Conservation (phyloP, 2,329 filamentous ascomycete species). For the Cordyceps sp. region DNA sequence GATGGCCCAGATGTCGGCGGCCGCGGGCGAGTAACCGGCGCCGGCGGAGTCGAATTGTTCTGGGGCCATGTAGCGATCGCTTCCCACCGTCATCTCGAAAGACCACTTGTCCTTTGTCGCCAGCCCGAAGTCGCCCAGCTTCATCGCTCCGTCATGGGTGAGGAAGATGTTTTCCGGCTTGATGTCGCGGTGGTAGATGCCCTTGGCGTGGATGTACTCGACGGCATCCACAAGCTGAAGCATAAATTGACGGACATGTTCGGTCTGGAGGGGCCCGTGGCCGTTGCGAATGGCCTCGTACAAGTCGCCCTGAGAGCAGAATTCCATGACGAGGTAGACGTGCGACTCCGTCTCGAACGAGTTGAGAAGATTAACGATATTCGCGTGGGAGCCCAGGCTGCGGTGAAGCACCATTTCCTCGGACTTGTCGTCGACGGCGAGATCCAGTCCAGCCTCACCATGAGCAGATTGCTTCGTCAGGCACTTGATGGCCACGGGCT, state of each 20-base stretch:
- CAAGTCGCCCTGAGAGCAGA: slow-evolving; percentile 84
- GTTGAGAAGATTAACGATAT: slow-evolving; percentile 84
- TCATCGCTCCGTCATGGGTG: slow-evolving; percentile 72
- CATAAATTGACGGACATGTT: slow-evolving; percentile 97
- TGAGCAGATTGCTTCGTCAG: slow-evolving; percentile 65
- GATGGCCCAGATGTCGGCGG: slow-evolving; percentile 94
- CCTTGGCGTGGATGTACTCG: slow-evolving; percentile 76
- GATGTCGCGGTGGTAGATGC: slow-evolving; percentile 93
- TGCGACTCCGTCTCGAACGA: slow-evolving; percentile 88
- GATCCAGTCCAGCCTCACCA: slow-evolving; percentile 40
- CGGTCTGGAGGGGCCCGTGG: slow-evolving; percentile 79
- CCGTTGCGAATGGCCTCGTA: slow-evolving; percentile 92
- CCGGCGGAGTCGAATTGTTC: slow-evolving; percentile 89
- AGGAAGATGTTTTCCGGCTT: slow-evolving; percentile 99
- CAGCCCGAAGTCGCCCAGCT: slow-evolving; percentile 91
- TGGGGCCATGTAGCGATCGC: slow-evolving; percentile 97
- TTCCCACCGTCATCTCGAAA: slow-evolving; percentile 83
- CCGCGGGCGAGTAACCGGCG: slow-evolving; percentile 77
- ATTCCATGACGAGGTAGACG: slow-evolving; percentile 84
- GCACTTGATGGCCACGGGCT: slow-evolving; percentile 90
- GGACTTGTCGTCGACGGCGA: slow-evolving; percentile 67
- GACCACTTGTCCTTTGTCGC: slow-evolving; percentile 84
- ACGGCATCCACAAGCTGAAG: slow-evolving; percentile 81
- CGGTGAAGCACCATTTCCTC: slow-evolving; percentile 70
- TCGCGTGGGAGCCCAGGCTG: slow-evolving; percentile 62